A percentile compares a stretch with the other conserved stretches of the same genome.
phyloP scores from a whole-genome alignment of 495 filamentous ascomycete species.

The Annulohypoxylon nitens region DNA sequence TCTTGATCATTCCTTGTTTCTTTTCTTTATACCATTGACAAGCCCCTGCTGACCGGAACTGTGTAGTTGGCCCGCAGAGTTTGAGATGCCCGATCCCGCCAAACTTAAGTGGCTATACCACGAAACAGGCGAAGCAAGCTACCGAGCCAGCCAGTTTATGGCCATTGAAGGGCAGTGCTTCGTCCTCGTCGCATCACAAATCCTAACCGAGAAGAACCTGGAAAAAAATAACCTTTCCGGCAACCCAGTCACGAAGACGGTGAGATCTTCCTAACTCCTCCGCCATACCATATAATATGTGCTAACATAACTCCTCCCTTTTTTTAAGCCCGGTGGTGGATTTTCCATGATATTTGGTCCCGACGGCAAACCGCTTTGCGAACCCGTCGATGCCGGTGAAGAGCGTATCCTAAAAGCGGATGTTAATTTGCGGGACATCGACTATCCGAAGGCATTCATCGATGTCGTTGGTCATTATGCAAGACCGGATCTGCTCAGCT shows the following conservation, averaged over 20 bases:
- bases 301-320: constrained; percentile 45
- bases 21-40: constrained; percentile 14
- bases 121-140: constrained; percentile 52
- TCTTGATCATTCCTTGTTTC: constrained; percentile 41
- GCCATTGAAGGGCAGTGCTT: constrained; percentile 68
- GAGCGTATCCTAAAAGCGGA: constrained; percentile 64
- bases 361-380: constrained; percentile 63
- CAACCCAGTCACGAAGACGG: constrained; percentile 53
- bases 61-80: constrained; percentile 51
- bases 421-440: constrained; percentile 59
- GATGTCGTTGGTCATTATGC: constrained; percentile 66
- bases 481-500: constrained; percentile 67
- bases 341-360: constrained; percentile 66
- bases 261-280: constrained; percentile 29
- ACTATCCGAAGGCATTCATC: constrained; percentile 57
- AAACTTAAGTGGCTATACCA: constrained; percentile 53
- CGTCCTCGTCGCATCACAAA: constrained; percentile 62
- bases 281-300: constrained; percentile 9
- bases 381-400: constrained; percentile 49
- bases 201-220: constrained; percentile 57
- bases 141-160: constrained; percentile 56
- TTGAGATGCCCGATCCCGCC: constrained; percentile 53
- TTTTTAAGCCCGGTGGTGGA: constrained; percentile 60
- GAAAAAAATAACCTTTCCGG: constrained; percentile 53
- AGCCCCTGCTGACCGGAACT: constrained; percentile 18